Base-by-base conservation (phyloP, 2,329 filamentous ascomycete genomes). In the Fusarium protoensiforme region DNA sequence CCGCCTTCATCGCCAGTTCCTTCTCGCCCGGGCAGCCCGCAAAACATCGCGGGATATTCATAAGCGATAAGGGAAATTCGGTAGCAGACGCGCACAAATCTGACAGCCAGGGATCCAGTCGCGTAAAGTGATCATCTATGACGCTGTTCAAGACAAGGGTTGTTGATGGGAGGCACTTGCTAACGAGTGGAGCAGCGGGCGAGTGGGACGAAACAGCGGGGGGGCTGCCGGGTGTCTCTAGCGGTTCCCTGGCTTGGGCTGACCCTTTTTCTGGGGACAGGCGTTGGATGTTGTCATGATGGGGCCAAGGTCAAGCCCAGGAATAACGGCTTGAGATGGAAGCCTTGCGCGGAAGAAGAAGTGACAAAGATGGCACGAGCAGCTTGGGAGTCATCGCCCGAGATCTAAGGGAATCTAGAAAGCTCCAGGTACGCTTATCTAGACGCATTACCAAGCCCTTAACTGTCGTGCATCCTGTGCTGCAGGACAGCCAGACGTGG, bases 101-200 rank as follows among this genome's bases (percentile, higher is more conserved):
- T 43, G 35, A 43, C 39, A 60, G 20, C 68, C 41, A 61, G 60
- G 56, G 56, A 61, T 53, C 58, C 64, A 29, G 54, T 61, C 67
- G 71, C 65, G 71, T 74, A 68, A 74, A 72, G 68, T 72, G 61
- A 74, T 72, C 57, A 68, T 73, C 71, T 48, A 74, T 73, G 71
- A 73, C 71, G 71, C 64, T 71, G 63, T 61, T 56, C 22, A 35
- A 61, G 62, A 65, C 71, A 74, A 65, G 71, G 71, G 67, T 74
- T 53, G 58, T 63, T 41, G 53, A 57, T 39, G 39, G n/a, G 61
- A 41, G 24, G 51, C 48, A 56, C 62, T 36, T 31, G 24, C 20
- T 59, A 38, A 29, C 18, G 61, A 68, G 71, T 72, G 59, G 71
- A 68, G 68, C 68, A 68, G 71, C 71, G 71, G 71, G 66, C 46